Evolutionary conservation across 352 stramenopile genomes (phyloP).

Genomic region (Globisporangium paroecandrum): DNA sequence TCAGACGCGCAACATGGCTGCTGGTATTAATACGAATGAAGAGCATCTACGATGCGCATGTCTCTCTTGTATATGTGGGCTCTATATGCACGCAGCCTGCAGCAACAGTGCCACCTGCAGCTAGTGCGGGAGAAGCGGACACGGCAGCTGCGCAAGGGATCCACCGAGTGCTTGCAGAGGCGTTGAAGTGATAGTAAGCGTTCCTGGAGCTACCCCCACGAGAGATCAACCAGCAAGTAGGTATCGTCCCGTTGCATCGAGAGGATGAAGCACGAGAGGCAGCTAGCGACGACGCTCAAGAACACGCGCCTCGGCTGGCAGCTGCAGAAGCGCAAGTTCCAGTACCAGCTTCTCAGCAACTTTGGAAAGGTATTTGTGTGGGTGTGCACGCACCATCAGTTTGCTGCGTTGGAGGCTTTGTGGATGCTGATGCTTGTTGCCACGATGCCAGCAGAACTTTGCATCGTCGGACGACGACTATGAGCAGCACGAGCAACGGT

Average conservation of each 20-base stretch:
- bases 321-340: slow-evolving; percentile 57
- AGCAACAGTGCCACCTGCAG: background rate
- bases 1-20: background rate
- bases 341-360: slow-evolving; percentile 48
- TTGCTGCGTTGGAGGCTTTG: background rate
- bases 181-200: background rate
- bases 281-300: slow-evolving; percentile 29
- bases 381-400: background rate
- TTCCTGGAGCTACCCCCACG: background rate
- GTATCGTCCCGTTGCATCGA: background rate
- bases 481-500: slow-evolving; percentile 67
- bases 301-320: slow-evolving; percentile 44
- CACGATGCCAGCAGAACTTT: slow-evolving; percentile 29
- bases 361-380: slow-evolving; percentile 44
- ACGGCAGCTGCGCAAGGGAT: background rate
- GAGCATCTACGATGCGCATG: background rate
- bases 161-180: background rate
- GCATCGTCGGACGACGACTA: slow-evolving; percentile 58
- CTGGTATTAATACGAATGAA: slow-evolving; percentile 6
- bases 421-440: background rate
- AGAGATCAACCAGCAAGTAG: background rate
- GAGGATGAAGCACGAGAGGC: slow-evolving; percentile 19
- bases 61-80: background rate
- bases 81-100: background rate
- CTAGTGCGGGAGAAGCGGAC: background rate